These are phyloP conservation scores for Canavalia gladiata DNA, from an alignment of 306 rosid genomes.

Conservation along the genomic window DNA sequence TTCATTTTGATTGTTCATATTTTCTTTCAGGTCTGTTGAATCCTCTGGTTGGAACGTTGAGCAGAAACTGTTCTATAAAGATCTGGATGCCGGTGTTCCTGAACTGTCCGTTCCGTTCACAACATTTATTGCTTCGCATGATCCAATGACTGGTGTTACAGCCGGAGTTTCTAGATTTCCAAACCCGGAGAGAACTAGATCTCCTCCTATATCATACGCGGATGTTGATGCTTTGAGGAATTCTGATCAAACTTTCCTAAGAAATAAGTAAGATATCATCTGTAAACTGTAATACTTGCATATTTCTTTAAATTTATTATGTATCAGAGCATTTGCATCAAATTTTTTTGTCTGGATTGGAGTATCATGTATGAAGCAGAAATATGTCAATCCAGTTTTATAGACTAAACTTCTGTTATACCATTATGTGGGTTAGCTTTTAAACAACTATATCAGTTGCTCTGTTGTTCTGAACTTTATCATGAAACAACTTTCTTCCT, in stretches of 20 bases:
- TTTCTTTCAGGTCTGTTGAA: slow-evolving; percentile 54
- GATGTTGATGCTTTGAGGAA: slow-evolving; percentile 52
- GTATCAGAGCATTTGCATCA: slow-evolving; percentile 27
- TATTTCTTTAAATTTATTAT: slow-evolving; percentile 38
- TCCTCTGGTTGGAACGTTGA: slow-evolving; percentile 56
- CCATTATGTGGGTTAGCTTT: slow-evolving; percentile 15
- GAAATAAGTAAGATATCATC: slow-evolving; percentile 52
- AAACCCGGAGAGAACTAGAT: slow-evolving; percentile 50
- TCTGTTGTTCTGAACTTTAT: slow-evolving; percentile 13
- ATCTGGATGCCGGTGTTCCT: slow-evolving; percentile 56
- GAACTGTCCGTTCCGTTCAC: slow-evolving; percentile 56
- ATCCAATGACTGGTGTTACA: slow-evolving; percentile 54
- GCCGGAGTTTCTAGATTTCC: slow-evolving; percentile 64
- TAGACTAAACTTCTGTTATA: slow-evolving; percentile 34
- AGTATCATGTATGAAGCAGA: slow-evolving; percentile 34
- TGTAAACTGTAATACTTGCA: background rate
- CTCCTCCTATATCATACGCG: slow-evolving; percentile 56
- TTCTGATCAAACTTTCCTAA: slow-evolving; percentile 50
- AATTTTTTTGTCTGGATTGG: slow-evolving; percentile 21
- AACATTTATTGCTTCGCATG: slow-evolving; percentile 58
- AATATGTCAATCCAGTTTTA: slow-evolving; percentile 15
- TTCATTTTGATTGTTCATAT: slow-evolving; percentile 37
- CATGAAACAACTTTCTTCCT: background rate
- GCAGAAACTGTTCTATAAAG: slow-evolving; percentile 43
- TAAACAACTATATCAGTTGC: slow-evolving; percentile 31